A percentile compares a stretch with the other conserved stretches of the same genome.
Evolutionary conservation across 2,329 filamentous ascomycete genomes (phyloP).

Genomic region (Capronia coronata): DNA sequence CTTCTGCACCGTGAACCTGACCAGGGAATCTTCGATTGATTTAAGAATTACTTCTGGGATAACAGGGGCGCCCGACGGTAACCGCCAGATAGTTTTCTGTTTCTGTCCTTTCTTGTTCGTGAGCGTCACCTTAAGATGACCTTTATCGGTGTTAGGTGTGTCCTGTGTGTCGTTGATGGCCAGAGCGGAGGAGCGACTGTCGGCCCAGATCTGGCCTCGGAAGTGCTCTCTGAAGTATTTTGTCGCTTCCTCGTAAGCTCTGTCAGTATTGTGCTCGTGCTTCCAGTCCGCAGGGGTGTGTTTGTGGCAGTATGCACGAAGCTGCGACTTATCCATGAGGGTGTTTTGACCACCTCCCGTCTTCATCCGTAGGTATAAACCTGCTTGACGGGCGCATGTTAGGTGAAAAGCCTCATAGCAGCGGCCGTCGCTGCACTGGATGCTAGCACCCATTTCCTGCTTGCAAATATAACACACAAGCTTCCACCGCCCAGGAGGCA

Average conservation of each 20-base stretch:
- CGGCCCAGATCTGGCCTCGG: conserved; percentile 84
- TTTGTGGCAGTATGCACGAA: conserved; percentile 94
- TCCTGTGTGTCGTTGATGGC: conserved; percentile 65
- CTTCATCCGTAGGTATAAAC: conserved; percentile 94
- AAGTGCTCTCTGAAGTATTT: conserved; percentile 85
- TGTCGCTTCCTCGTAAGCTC: conserved; percentile 74
- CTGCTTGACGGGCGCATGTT: conserved; percentile 82
- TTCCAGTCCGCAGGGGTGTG: conserved; percentile 87
- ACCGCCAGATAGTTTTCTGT: conserved; percentile 72
- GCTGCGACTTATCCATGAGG: conserved; percentile 69
- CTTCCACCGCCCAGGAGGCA: conserved; percentile 90
- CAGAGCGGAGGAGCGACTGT: conserved; percentile 76
- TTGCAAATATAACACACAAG: conserved; percentile 93
- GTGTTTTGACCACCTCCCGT: conserved; percentile 72
- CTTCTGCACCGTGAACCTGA: conserved; percentile 75
- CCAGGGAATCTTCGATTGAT: conserved; percentile 73
- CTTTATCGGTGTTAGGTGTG: conserved; percentile 44
- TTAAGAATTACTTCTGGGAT: conserved; percentile 85
- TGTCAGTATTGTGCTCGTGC: conserved; percentile 74
- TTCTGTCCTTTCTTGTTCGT: conserved; percentile 52
- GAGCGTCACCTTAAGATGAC: conserved; percentile 47
- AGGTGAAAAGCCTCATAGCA: conserved; percentile 98
- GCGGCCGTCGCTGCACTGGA: conserved; percentile 95
- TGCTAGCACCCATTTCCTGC: conserved; percentile 96
- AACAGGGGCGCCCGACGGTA: conserved; percentile 89